Evolutionary conservation across 768 basidiomycete genomes (phyloP), one percentile per base, ranked within the genome.

Genomic region (Leccinum imitatum): DNA sequence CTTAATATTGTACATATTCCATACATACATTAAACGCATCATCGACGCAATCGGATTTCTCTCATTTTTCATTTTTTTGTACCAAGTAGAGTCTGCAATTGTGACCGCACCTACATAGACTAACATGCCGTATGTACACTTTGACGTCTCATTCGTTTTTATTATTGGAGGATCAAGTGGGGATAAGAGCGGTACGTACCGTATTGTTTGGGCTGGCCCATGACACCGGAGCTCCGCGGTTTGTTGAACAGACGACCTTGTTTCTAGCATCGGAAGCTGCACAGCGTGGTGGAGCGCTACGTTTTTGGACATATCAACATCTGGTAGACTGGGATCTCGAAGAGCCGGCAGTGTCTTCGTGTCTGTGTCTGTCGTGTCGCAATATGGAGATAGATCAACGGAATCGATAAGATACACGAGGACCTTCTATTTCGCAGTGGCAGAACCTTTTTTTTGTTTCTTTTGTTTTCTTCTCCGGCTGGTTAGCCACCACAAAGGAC

Each of bases 1-100:
- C 67, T 75, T 75, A 74, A 75, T 74, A 71, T 65, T 74, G 63
- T 72, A 66, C 71, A 73, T 75, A 73, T 72, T 60, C 70, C 64
- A 58, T 63, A 30, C 56, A 65, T 68, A 74, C 64, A 73, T 68
- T 67, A 67, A 46, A 67, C 63, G 31, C 65, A 66, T 64, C 69
- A 71, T 68, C 62, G 59, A 58, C 67, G 50, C 67, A 73, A 66
- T 63, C 65, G 62, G 58, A 62, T 64, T 60, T 67, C 59, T 58
- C 50, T 63, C 11, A 48, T 57, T 59, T 63, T 65, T 58, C 53
- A 30, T 56, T 72, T 56, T 56, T 59, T 55, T 72, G 72, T 71
- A 71, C 65, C 48, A 54, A 64, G 57, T 71, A 67, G 62, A 50
- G 63, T 54, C 27, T 62, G 53, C 59, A 62, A 65, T 25, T 62